Conservation (phyloP, 1,284 basidiomycete species). For the Uromyces viciae-fabae region DNA sequence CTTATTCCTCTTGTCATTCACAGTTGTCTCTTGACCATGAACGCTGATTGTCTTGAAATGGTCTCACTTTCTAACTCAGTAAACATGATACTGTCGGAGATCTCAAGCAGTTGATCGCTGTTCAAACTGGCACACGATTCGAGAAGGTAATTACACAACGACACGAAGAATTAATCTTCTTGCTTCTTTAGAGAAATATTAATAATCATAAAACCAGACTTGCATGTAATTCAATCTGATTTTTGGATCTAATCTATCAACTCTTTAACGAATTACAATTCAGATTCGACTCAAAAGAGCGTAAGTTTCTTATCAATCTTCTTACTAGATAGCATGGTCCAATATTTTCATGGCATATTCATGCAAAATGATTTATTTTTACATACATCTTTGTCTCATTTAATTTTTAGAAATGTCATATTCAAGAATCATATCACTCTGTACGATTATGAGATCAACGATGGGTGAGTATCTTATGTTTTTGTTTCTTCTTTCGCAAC, state of each 20-base stretch:
- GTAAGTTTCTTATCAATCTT: conserved; percentile 57
- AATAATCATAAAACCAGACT: too few relatives aligned
- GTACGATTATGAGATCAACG: conserved; percentile 86
- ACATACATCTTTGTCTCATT: too few relatives aligned
- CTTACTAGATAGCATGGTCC: not conserved
- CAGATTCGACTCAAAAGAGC: conserved; percentile 98
- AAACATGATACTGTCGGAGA: conserved; percentile 95
- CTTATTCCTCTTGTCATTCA: not conserved
- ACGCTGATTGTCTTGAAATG: not conserved
- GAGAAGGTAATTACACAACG: conserved; percentile 54
- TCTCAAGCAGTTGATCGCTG: conserved; percentile 91
- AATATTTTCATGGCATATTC: conserved; percentile 56
- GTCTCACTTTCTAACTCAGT: conserved; percentile 55
- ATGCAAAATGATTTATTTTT: conserved; percentile 66
- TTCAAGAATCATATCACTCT: conserved; percentile 71
- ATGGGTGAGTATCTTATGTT: conserved; percentile 61
- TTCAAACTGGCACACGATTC: conserved; percentile 83
- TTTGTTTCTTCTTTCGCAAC: too few relatives aligned
- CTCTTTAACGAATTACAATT: conserved; percentile 50
- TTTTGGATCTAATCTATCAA: too few relatives aligned
- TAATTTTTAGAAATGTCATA: conserved; percentile 22
- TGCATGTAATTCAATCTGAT: too few relatives aligned
- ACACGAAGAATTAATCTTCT: too few relatives aligned
- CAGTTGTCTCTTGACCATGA: not conserved
- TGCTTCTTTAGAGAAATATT: too few relatives aligned